Conservation (phyloP, 192 early-diverging fungal genomes). For the Ambispora gerdemannii region DNA sequence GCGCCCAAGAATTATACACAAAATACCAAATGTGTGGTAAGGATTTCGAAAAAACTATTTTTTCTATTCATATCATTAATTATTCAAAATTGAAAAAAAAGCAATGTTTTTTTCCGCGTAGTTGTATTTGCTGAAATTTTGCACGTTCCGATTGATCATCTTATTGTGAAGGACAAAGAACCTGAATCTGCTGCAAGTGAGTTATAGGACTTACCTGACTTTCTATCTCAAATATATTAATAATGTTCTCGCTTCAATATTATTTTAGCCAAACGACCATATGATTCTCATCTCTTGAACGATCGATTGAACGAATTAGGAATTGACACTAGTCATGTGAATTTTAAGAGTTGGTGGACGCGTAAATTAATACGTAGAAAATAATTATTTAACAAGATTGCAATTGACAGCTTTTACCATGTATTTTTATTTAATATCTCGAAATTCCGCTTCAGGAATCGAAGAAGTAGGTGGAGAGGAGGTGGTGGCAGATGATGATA, state of each 20-base stretch:
- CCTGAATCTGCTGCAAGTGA: constrained; percentile 31
- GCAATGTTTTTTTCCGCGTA: constrained; percentile 1
- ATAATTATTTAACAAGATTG: neutral
- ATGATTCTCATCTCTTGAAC: constrained; percentile 64
- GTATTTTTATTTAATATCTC: neutral
- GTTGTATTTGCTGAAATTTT: constrained; percentile 51
- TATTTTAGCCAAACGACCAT: constrained; percentile 54
- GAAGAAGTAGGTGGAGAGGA: neutral
- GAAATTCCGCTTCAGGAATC: neutral
- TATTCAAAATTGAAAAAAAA: neutral
- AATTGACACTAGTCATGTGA: constrained; percentile 47
- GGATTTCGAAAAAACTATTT: constrained; percentile 4
- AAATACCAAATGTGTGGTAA: constrained; percentile 74
- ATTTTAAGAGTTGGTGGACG: constrained; percentile 53
- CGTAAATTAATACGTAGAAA: neutral
- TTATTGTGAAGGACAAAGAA: constrained; percentile 39
- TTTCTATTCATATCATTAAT: neutral
- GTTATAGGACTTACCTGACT: neutral
- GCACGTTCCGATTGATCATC: constrained; percentile 47
- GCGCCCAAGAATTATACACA: constrained; percentile 53
- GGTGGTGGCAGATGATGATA: neutral
- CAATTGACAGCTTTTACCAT: neutral
- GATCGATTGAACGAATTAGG: constrained; percentile 53
- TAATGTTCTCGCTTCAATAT: neutral
- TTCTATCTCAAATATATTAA: neutral